phyloP scores from a whole-genome alignment of 345 rosid species.

The Citrus mangshanensis region DNA sequence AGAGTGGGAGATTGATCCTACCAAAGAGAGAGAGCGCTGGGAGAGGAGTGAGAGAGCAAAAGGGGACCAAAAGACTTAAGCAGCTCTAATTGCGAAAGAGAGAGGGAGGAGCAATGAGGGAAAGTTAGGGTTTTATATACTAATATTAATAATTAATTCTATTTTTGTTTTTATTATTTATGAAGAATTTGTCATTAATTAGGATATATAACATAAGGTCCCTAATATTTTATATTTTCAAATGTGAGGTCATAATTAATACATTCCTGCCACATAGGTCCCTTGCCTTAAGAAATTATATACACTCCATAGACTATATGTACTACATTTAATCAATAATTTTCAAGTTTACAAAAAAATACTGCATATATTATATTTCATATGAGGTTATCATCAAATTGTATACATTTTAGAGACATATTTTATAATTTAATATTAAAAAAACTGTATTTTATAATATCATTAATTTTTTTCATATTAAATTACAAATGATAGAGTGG shows the following conservation, averaged over 20 bases:
- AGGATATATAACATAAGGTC: neutral
- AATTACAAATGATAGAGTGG: too few relatives aligned
- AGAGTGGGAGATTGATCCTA: neutral
- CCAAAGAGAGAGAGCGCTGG: constrained; percentile 6
- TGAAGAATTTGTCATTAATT: neutral
- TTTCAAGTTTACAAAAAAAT: too few relatives aligned
- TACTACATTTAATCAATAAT: too few relatives aligned
- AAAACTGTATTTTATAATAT: too few relatives aligned
- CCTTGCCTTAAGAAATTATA: neutral
- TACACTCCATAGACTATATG: too few relatives aligned
- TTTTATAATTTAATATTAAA: too few relatives aligned
- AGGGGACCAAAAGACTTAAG: neutral
- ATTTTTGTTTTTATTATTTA: neutral
- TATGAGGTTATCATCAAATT: too few relatives aligned
- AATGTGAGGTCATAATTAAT: neutral
- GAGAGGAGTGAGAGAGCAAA: neutral
- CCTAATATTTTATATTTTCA: too few relatives aligned
- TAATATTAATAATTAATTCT: neutral
- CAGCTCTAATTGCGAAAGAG: neutral
- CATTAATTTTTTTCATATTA: too few relatives aligned
- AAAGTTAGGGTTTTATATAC: neutral
- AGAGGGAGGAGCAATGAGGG: neutral
- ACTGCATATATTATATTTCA: too few relatives aligned
- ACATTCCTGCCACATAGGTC: neutral
- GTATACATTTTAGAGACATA: too few relatives aligned